Percentiles rank a stretch among this genome's conserved stretches.
Conservation (phyloP, 306 rosid genomes). For the Potentilla sterilis region DNA sequence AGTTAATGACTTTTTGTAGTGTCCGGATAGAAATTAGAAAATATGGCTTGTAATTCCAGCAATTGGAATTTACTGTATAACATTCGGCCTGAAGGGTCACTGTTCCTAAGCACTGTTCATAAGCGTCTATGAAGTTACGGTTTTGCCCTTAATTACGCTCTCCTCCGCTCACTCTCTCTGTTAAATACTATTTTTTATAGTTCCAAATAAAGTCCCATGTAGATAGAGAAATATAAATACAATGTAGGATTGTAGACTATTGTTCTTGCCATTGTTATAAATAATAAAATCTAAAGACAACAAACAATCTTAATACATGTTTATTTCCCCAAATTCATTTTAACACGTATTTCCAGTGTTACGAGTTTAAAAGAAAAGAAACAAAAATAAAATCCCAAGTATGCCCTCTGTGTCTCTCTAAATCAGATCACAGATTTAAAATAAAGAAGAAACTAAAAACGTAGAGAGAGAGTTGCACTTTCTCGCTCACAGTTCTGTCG, state of each 20-base stretch:
- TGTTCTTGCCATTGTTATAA: not conserved
- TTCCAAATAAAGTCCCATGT: not conserved
- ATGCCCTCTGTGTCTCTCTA: not conserved
- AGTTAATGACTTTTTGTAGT: no score
- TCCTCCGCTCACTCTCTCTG: no score
- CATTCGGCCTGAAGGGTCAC: no score
- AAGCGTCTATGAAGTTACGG: no score
- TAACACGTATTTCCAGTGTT: not conserved
- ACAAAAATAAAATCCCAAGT: not conserved
- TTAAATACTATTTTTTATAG: not conserved
- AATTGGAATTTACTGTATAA: no score
- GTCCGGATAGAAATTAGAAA: no score
- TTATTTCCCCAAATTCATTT: not conserved
- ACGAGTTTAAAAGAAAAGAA: not conserved
- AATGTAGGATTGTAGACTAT: not conserved
- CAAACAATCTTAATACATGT: not conserved
- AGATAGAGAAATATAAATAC: not conserved
- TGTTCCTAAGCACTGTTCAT: no score
- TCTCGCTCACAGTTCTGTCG: constrained; percentile 9
- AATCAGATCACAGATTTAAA: not conserved
- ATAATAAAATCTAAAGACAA: no score
- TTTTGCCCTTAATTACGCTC: no score
- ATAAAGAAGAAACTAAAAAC: not conserved
- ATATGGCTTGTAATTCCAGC: no score
- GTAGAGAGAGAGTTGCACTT: constrained; percentile 7